These are phyloP conservation scores for Silene uniflora DNA, from an alignment of 148 eudicot species.

Conservation along the genomic window DNA sequence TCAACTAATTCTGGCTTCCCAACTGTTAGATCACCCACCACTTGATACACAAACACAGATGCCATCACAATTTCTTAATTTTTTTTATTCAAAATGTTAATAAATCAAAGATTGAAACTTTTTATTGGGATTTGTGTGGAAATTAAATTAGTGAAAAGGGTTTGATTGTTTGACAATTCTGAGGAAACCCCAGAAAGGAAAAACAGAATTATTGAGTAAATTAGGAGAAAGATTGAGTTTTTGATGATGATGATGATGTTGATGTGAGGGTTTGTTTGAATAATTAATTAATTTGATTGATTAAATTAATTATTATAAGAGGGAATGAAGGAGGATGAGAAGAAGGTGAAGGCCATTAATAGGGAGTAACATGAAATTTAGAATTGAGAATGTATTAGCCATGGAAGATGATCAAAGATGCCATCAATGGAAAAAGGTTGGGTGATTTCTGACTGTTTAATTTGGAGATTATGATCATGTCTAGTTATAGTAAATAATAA, in stretches of 20 bases:
- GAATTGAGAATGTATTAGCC: conserved; percentile 37
- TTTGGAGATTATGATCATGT: background rate
- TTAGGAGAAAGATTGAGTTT: background rate
- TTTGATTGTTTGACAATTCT: background rate
- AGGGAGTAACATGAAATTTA: conserved; percentile 38
- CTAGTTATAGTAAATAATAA: background rate
- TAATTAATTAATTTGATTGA: background rate
- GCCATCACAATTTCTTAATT: conserved; percentile 38
- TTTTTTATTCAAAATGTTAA: background rate
- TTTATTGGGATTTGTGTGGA: background rate
- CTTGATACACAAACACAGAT: conserved; percentile 86
- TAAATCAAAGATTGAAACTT: background rate
- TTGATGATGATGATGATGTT: background rate
- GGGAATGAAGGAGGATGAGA: conserved; percentile 69
- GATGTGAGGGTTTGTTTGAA: too few species aligned
- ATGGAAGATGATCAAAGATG: conserved; percentile 31
- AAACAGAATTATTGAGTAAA: background rate
- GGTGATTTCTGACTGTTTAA: background rate
- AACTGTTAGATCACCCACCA: conserved; percentile 95
- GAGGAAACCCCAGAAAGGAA: conserved; percentile 17
- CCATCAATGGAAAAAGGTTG: conserved; percentile 26
- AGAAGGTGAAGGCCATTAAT: conserved; percentile 59
- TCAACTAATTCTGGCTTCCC: conserved; percentile 87
- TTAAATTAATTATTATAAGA: conserved; percentile 42
- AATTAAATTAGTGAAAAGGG: conserved; percentile 21